Conservation (phyloP, 306 rosid species). For the Ammopiptanthus mongolicus region DNA sequence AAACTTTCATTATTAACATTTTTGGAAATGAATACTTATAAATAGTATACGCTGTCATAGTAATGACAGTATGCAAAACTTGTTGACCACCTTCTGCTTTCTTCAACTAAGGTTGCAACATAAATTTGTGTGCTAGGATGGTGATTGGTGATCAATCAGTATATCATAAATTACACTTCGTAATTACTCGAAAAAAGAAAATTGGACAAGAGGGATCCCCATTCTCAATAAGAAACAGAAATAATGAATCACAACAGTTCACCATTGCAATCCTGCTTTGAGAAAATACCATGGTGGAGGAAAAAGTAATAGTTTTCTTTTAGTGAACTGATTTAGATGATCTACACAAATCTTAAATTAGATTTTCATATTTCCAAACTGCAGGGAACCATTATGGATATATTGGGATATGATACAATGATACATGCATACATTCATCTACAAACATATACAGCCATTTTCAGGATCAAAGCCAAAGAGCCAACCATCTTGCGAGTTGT, state of each 20-base stretch:
- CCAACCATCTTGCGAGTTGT: neutral
- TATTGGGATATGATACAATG: neutral
- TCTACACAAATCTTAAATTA: neutral
- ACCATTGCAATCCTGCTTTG: neutral
- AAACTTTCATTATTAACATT: constrained; percentile 11
- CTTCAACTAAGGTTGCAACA: constrained; percentile 8
- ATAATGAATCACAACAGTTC: constrained; percentile 2
- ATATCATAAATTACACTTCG: neutral
- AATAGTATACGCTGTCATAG: neutral
- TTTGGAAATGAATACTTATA: constrained; percentile 6
- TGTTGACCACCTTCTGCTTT: constrained; percentile 1
- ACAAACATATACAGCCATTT: neutral
- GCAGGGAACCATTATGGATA: neutral
- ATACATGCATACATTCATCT: neutral
- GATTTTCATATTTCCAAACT: constrained; percentile 13
- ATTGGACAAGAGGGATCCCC: neutral
- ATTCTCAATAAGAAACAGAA: neutral
- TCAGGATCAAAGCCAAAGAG: neutral
- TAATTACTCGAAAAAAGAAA: neutral
- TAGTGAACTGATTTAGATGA: constrained; percentile 1
- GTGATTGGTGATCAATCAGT: neutral
- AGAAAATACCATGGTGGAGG: neutral
- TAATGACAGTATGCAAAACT: neutral
- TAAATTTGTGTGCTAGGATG: neutral
- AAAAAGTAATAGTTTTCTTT: constrained; percentile 1